A percentile compares a stretch with the other conserved stretches of the same genome.
Evolutionary conservation across 164 flowering plant genomes (phyloP).

Genomic region (Platanus orientalis): DNA sequence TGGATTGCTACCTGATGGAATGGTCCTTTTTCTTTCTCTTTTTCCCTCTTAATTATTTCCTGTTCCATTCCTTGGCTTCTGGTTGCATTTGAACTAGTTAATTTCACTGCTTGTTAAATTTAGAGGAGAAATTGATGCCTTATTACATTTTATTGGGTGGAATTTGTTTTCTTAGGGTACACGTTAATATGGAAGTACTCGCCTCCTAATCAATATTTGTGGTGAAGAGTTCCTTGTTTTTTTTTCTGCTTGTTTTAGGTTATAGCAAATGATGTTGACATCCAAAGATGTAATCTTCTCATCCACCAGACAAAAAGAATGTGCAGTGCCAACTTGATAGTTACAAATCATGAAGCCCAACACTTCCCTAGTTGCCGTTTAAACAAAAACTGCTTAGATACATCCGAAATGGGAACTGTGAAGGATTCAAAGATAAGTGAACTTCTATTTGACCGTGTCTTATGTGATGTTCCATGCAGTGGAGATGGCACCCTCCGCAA

Average conservation of each 20-base stretch:
- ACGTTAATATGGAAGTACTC: background rate
- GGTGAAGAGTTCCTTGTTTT: slow-evolving; percentile 1
- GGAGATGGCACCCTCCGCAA: slow-evolving; percentile 99
- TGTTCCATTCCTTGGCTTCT: background rate
- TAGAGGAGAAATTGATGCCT: too few relatives aligned
- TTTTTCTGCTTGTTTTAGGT: slow-evolving; percentile 49
- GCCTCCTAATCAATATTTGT: background rate
- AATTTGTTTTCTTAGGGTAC: background rate
- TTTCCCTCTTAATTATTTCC: background rate
- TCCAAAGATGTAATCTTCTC: slow-evolving; percentile 94
- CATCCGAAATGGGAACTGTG: slow-evolving; percentile 23
- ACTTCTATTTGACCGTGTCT: slow-evolving; percentile 86
- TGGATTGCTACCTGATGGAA: slow-evolving; percentile 75
- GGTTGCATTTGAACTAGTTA: background rate
- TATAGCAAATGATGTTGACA: slow-evolving; percentile 92
- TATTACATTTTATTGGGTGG: background rate
- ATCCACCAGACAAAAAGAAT: slow-evolving; percentile 98
- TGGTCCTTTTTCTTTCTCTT: slow-evolving; percentile 44
- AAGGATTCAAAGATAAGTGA: slow-evolving; percentile 31
- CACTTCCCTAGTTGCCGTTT: slow-evolving; percentile 83
- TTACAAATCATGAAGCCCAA: slow-evolving; percentile 98
- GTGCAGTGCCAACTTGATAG: slow-evolving; percentile 95
- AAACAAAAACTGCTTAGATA: slow-evolving; percentile 23
- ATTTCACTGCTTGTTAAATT: background rate
- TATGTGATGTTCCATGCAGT: slow-evolving; percentile 99